These are phyloP conservation scores for Linnemannia elongata DNA, from an alignment of 192 early-diverging fungal genomes.

Conservation along the genomic window DNA sequence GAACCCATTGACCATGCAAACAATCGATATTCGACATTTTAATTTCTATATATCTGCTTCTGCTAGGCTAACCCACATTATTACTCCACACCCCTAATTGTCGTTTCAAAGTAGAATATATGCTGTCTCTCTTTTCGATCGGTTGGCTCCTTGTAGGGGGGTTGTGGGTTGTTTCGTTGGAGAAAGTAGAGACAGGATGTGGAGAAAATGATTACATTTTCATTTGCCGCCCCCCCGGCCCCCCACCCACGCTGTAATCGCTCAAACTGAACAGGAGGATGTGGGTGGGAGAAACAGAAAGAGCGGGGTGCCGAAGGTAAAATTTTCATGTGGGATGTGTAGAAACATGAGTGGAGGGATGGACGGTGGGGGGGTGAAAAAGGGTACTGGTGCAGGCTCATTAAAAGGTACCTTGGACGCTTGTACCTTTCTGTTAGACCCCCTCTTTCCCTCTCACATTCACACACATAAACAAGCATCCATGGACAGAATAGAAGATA, in stretches of 20 bases:
- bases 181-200: neutral
- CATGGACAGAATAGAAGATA: neutral
- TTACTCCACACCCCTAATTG: neutral
- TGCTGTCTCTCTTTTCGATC: neutral
- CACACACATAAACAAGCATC: neutral
- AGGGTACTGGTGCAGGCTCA: neutral
- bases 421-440: neutral
- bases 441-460: neutral
- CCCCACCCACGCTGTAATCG: neutral
- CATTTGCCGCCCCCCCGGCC: neutral
- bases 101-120: slow-evolving; percentile 1
- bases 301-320: neutral
- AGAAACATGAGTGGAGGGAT: neutral
- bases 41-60: no score
- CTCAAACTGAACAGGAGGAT: neutral
- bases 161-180: neutral
- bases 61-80: neutral
- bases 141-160: neutral
- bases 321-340: slow-evolving; percentile 9
- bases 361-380: neutral
- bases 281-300: neutral
- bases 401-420: neutral
- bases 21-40: neutral
- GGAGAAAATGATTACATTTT: slow-evolving; percentile 6
- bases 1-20: neutral